Percentiles rank a stretch among this genome's conserved stretches.
Evolutionary conservation across 139 green algal species (phyloP).

Genomic region (Desmodesmus armatus): DNA sequence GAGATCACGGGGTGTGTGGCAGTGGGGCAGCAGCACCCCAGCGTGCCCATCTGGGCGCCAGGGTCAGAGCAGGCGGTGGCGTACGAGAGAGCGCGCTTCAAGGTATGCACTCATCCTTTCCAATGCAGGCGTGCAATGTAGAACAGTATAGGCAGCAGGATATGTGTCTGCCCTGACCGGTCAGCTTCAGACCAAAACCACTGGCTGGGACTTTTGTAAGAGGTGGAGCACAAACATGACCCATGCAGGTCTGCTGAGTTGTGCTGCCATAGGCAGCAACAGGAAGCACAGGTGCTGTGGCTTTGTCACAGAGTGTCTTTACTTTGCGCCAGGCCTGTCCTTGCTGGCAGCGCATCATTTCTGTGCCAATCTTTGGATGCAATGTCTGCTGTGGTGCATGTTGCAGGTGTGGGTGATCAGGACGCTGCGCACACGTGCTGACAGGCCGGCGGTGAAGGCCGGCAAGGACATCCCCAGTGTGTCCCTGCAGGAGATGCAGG

Average conservation of each 20-base stretch:
- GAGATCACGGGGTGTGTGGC: slow-evolving; percentile 48
- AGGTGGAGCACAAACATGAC: too few relatives aligned
- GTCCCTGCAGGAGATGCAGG: slow-evolving; percentile 11
- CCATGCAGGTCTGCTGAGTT: too few relatives aligned
- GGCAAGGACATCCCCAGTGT: slow-evolving; percentile 26
- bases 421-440: background rate
- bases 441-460: slow-evolving; percentile 28
- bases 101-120: slow-evolving; percentile 12
- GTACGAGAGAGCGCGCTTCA: slow-evolving; percentile 29
- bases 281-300: background rate
- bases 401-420: slow-evolving; percentile 13
- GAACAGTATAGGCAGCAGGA: too few relatives aligned
- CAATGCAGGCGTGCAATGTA: background rate
- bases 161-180: too few relatives aligned
- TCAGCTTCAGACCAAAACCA: too few relatives aligned
- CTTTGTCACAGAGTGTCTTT: too few relatives aligned
- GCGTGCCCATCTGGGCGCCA: slow-evolving; percentile 22
- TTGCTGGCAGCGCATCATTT: background rate
- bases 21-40: slow-evolving; percentile 64
- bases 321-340: background rate
- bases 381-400: background rate
- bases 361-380: background rate
- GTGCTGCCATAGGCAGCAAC: background rate
- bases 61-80: background rate
- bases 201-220: too few relatives aligned